Evolutionary conservation across 208 protist species (phyloP).

Genomic region (Wallacemonas sp.): DNA sequence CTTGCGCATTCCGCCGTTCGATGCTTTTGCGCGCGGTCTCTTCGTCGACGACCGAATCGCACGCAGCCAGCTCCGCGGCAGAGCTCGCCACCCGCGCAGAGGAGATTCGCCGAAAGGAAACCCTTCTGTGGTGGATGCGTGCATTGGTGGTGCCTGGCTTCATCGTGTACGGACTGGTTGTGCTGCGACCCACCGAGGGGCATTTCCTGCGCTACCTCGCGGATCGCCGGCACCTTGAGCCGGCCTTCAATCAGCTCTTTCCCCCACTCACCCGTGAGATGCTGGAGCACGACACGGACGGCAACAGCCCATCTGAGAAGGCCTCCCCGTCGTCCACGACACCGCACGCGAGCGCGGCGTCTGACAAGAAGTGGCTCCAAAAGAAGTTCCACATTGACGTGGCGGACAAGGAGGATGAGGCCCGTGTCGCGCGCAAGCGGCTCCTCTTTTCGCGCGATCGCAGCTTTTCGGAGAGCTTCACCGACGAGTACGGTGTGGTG

Average conservation of each 20-base stretch:
- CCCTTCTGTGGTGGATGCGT: conserved; percentile 48
- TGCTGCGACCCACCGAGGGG: conserved; percentile 69
- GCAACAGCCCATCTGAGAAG: not conserved
- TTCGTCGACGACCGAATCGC: not conserved
- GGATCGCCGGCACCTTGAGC: conserved; percentile 66
- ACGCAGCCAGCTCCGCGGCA: not conserved
- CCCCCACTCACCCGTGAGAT: conserved; percentile 27
- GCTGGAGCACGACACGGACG: not conserved
- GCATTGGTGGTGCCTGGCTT: conserved; percentile 61
- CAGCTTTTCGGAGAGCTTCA: conserved; percentile 20
- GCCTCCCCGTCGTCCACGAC: not conserved
- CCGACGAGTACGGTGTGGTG: conserved; percentile 34
- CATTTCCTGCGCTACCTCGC: conserved; percentile 80
- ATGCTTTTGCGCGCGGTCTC: not conserved
- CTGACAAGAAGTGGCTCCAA: conserved; percentile 34
- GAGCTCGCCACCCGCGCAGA: conserved; percentile 23
- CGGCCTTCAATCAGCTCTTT: conserved; percentile 61
- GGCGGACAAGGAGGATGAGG: conserved; percentile 37
- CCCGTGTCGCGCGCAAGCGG: conserved; percentile 36
- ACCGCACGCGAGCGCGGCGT: conserved; percentile 2
- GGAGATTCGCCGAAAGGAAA: conserved; percentile 49
- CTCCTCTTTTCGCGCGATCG: conserved; percentile 63
- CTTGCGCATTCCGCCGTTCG: not conserved
- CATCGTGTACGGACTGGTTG: conserved; percentile 52
- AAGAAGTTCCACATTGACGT: conserved; percentile 28